Percentiles rank a stretch among this genome's conserved stretches.
Conservation (phyloP, 768 basidiomycete species). For the Auriculariales sp. region DNA sequence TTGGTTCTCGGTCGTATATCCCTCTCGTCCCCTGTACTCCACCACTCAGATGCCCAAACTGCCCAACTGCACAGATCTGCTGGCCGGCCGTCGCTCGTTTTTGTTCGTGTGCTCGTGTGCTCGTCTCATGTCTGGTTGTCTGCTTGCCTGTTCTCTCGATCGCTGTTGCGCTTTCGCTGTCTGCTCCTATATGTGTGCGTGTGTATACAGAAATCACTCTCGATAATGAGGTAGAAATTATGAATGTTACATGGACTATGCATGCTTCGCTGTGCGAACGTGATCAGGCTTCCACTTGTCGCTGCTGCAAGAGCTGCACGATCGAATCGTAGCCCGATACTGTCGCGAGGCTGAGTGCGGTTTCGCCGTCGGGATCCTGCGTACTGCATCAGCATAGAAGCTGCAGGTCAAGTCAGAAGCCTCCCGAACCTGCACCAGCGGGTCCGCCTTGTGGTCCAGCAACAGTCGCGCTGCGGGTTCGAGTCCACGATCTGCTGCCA, state of each 20-base stretch:
- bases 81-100: not conserved
- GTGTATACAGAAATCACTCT: not conserved
- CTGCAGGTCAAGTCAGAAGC: not conserved
- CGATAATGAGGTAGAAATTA: not conserved
- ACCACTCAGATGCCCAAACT: not conserved
- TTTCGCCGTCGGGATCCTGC: not conserved
- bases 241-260: not conserved
- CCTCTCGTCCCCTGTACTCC: not conserved
- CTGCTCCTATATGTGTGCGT: not conserved
- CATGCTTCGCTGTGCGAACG: not conserved
- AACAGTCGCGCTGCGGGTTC: constrained; percentile 39
- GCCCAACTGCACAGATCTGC: not conserved
- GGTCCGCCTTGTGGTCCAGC: constrained; percentile 50
- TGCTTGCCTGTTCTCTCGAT: not conserved
- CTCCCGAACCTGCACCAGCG: constrained; percentile 38
- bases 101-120: not conserved
- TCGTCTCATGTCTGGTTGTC: not conserved
- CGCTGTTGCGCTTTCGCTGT: not conserved
- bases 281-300: not conserved
- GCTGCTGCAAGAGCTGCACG: not conserved
- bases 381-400: not conserved
- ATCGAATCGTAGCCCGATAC: not conserved
- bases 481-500: constrained; percentile 75
- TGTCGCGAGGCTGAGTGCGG: not conserved
- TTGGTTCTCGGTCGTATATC: not conserved